Evolutionary conservation across 495 filamentous ascomycete genomes (phyloP), one percentile per base, ranked within the genome.

Genomic region (Xylaria telfairii): DNA sequence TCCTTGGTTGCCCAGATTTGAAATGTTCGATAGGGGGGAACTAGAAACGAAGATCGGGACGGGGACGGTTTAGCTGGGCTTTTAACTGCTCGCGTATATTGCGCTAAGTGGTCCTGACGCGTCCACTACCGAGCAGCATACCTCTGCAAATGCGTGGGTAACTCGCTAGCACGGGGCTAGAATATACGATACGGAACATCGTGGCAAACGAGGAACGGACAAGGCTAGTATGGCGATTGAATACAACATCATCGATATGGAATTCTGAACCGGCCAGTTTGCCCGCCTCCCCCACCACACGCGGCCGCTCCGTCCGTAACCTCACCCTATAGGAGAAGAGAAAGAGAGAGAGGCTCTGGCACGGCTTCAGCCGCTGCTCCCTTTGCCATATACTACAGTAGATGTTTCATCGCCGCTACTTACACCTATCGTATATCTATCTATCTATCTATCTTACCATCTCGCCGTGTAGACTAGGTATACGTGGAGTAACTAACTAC

Each of bases 1-100:
- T n/a, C n/a, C n/a, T n/a, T n/a, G n/a, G n/a, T n/a, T n/a, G n/a
- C n/a, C n/a, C n/a, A n/a, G n/a, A 56, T 56, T 56, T 56, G 26
- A 56, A 59, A 59, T 59, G n/a, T 59, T 21, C 19, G 30, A 59
- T 59, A 59, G 56, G 56, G 56, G n/a, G n/a, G n/a, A n/a, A n/a
- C n/a, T n/a, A n/a, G 32, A 59, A 15, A n/a, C 1, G 49, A 3
- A 12, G 49, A n/a, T 49, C 46, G 2, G 0, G 6, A n/a, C n/a
- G 17, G 21, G 7, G 56, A 10, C 7, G 19, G 1, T 39, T 59
- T 59, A 8, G 56, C 21, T 37, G 30, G 30, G 28, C 28, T 21
- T 21, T 34, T 5, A n/a, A 19, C 4, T 24, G 26, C 26, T 54
- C 28, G 21, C 21, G 26, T 54, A 46, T 46, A n/a, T n/a, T n/a